A percentile compares a stretch with the other conserved stretches of the same genome.
Conservation (phyloP, 208 protist genomes). For the Leishmania tropica region DNA sequence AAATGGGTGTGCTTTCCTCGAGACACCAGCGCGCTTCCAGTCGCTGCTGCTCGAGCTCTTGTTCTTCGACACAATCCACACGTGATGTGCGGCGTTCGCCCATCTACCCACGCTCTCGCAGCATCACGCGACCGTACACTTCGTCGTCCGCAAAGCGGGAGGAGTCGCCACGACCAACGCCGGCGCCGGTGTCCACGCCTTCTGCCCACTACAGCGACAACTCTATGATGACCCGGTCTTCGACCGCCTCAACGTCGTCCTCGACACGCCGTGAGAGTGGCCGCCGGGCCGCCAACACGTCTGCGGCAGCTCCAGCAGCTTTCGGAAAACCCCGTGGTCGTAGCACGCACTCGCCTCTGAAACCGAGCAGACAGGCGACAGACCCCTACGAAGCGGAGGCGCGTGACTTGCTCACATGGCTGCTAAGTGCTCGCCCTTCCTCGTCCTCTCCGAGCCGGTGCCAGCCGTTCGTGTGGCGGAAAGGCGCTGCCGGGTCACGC, state of each 20-base stretch:
- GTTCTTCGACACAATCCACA: neutral
- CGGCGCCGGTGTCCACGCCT: neutral
- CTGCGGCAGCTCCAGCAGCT: neutral
- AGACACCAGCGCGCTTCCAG: neutral
- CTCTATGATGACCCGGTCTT: neutral
- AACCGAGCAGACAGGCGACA: neutral
- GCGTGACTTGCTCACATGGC: constrained; percentile 8
- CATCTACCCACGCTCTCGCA: neutral
- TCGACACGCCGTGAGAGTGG: neutral
- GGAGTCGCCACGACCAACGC: neutral
- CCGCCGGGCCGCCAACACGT: neutral
- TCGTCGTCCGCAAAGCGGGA: neutral
- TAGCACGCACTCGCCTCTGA: neutral
- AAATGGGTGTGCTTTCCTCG: neutral
- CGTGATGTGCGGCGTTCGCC: neutral
- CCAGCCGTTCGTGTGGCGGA: neutral
- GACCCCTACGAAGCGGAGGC: neutral
- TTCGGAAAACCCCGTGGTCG: neutral
- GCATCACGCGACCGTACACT: neutral
- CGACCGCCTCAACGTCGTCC: neutral
- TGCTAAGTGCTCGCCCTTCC: neutral
- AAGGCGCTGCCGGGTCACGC: neutral
- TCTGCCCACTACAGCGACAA: neutral
- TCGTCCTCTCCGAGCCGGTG: neutral
- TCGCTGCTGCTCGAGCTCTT: neutral